Percentiles rank a stretch among this genome's conserved stretches.
Evolutionary conservation across 2,329 filamentous ascomycete species (phyloP).

Genomic region (Paradendryphiella salina): DNA sequence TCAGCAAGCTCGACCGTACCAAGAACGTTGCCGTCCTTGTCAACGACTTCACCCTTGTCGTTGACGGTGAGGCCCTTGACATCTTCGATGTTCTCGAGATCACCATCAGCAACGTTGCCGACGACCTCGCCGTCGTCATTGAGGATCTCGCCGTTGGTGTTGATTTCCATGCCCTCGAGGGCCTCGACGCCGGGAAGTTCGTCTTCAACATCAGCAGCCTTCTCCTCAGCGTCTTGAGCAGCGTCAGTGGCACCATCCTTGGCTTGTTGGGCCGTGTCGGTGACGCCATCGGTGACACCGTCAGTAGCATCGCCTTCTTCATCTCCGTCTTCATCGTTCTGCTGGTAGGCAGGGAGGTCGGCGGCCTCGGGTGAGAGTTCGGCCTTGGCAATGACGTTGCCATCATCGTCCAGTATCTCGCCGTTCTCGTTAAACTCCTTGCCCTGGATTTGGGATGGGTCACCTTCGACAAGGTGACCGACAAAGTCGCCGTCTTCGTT

Average conservation of each 20-base stretch:
- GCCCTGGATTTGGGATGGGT: conserved; percentile 54
- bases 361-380: conserved; percentile 54
- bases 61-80: conserved; percentile 56
- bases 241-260: conserved; percentile 40
- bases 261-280: conserved; percentile 23
- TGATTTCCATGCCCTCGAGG: conserved; percentile 56
- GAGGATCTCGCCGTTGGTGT: conserved; percentile 55
- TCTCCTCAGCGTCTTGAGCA: conserved; percentile 32
- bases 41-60: conserved; percentile 56
- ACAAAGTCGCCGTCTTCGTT: conserved; percentile 57
- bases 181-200: conserved; percentile 57
- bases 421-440: conserved; percentile 57
- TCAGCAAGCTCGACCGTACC: conserved; percentile 56
- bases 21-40: conserved; percentile 56
- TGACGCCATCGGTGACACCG: conserved; percentile 23
- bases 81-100: conserved; percentile 47
- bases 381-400: conserved; percentile 58
- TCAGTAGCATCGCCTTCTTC: conserved; percentile 31
- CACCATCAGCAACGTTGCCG: conserved; percentile 53
- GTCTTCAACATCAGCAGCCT: conserved; percentile 50
- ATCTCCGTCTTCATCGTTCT: conserved; percentile 33
- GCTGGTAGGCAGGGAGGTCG: conserved; percentile 43
- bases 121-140: conserved; percentile 56
- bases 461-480: conserved; percentile 53
- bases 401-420: conserved; percentile 59